Evolutionary conservation across 176 grass and related monocot species (phyloP), one percentile per base, ranked within the genome.

Genomic region (Zoysia japonica): DNA sequence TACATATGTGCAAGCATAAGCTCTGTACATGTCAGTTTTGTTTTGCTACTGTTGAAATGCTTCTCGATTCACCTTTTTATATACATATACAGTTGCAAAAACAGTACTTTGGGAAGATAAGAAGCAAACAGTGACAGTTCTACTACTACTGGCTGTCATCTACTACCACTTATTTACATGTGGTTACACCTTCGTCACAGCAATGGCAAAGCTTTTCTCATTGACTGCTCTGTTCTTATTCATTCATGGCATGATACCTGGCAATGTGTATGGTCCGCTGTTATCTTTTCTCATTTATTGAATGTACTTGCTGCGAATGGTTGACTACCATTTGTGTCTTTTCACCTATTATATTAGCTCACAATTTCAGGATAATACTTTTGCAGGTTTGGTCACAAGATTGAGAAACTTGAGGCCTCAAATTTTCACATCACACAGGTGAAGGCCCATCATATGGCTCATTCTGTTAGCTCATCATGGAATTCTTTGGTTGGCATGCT

Each of bases 81-180:
- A 68, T 93, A 71, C 92, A 99, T 28, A 28, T 28, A 28, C 28
- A 28, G 96, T 99, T 82, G 92, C 96, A 42, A 89, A 91, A 75
- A 99, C 92, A 56, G 28, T 99, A 77, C 92, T 99, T 72, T 95
- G 96, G 96, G 91, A 95, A 74, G 96, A 99, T 78, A 79, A 75
- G 78, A 99, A 95, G 79, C 90, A 88, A 71, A 93, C 88, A 5
- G 71, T 99, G 54, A 90, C 90, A 82, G 72, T 85, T 59, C 63
- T 99, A 66, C 56, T 93, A 66, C 75, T 95, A 67, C 77, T 94
- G 78, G 88, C 87, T 70, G 75, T 82, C 56, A 80, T 93, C 19
- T 99, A 99, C 86, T 91, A 93, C 75, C 90, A 99, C 72, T 99
- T 99, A 74, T 95, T 99, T 85, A 80, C 86, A 81, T 92, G 88